Conservation (phyloP, 2,329 filamentous ascomycete species). For the Pseudogymnoascus sp. region DNA sequence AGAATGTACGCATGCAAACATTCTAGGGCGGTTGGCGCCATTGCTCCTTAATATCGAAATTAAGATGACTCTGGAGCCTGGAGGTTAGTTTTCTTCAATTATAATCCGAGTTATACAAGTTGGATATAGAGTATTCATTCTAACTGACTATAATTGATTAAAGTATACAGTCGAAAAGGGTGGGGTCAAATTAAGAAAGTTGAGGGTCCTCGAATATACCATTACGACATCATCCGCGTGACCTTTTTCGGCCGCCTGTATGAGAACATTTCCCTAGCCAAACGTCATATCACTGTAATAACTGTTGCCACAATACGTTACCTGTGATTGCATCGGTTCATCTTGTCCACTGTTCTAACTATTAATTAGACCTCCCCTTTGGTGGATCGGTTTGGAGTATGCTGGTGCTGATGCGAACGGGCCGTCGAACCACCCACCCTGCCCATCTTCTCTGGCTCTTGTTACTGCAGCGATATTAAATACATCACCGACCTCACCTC, state of each 20-base stretch:
- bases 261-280: too few species aligned
- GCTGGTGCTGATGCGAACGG: too few species aligned
- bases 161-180: background rate
- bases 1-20: background rate
- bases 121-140: background rate
- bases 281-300: too few species aligned
- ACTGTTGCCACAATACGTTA: too few species aligned
- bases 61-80: background rate
- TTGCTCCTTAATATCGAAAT: background rate
- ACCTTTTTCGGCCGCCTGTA: background rate
- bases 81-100: background rate
- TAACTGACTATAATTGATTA: background rate
- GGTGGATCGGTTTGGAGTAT: too few species aligned
- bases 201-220: background rate
- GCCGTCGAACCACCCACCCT: background rate
- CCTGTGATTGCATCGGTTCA: too few species aligned
- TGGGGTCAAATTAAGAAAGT: background rate
- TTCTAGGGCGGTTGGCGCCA: background rate
- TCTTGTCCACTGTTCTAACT: too few species aligned
- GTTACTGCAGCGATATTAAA: constrained; percentile 41
- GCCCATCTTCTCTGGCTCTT: constrained; percentile 32
- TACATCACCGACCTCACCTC: constrained; percentile 40
- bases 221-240: background rate
- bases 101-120: background rate
- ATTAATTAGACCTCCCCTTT: too few species aligned